These are phyloP conservation scores for Biancaea sappan DNA, from an alignment of 306 rosid genomes.

Conservation along the genomic window DNA sequence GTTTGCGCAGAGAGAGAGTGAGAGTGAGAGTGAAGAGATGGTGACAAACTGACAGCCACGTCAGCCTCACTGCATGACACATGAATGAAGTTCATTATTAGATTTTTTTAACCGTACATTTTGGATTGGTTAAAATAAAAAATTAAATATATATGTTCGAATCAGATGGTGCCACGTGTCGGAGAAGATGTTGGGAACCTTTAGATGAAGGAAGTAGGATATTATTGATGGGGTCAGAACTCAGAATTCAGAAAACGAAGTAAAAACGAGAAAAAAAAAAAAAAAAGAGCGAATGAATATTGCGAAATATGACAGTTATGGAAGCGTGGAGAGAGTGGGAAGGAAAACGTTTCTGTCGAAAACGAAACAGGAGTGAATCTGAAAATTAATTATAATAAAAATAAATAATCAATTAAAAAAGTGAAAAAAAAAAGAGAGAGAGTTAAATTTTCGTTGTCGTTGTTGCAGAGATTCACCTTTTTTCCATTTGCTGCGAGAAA, in stretches of 20 bases:
- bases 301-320: not conserved
- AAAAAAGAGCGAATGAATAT: not conserved
- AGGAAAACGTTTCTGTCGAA: not conserved
- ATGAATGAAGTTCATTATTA: not conserved
- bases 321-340: slow-evolving; percentile 1
- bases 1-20: slow-evolving; percentile 2
- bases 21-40: slow-evolving; percentile 20
- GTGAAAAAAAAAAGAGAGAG: not conserved
- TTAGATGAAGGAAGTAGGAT: too few species aligned
- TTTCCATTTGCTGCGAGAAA: not conserved
- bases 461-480: not conserved
- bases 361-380: too few species aligned
- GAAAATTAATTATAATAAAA: too few species aligned
- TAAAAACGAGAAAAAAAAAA: not conserved
- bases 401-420: too few species aligned
- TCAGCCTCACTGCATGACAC: slow-evolving; percentile 33
- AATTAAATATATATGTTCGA: too few species aligned
- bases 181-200: not conserved
- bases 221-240: too few species aligned
- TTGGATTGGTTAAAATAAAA: not conserved
- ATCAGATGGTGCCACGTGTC: not conserved
- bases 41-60: slow-evolving; percentile 45
- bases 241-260: not conserved
- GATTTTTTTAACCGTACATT: slow-evolving; percentile 1
- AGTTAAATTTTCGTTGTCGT: slow-evolving; percentile 28